phyloP scores from a whole-genome alignment of 306 rosid species.

The Glycine latifolia region DNA sequence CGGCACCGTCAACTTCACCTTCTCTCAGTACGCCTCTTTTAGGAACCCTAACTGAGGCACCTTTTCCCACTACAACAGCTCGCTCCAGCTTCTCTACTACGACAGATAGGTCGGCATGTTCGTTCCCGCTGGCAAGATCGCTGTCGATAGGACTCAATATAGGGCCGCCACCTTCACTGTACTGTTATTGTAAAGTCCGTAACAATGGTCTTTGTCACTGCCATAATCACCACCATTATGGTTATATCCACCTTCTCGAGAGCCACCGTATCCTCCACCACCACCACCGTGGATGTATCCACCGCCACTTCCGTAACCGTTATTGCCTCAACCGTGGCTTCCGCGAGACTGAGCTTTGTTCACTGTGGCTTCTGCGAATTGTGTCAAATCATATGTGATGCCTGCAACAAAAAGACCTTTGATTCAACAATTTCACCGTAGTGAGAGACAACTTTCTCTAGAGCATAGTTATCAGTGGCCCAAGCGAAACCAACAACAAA shows the following conservation, averaged over 20 bases:
- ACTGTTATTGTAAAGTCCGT: slow-evolving; percentile 26
- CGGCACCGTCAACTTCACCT: too few species aligned
- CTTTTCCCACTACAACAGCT: too few species aligned
- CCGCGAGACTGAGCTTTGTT: slow-evolving; percentile 86
- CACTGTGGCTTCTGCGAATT: slow-evolving; percentile 73
- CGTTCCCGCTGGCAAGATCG: too few species aligned
- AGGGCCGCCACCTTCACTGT: too few species aligned
- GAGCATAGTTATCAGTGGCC: slow-evolving; percentile 79
- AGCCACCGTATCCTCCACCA: background rate
- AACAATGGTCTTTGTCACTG: slow-evolving; percentile 32
- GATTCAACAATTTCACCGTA: slow-evolving; percentile 80
- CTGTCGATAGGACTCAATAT: too few species aligned
- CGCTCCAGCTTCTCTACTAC: too few species aligned
- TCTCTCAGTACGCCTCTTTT: too few species aligned
- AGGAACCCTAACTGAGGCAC: too few species aligned
- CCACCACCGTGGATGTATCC: slow-evolving; percentile 40
- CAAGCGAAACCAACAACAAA: slow-evolving; percentile 98
- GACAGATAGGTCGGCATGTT: too few species aligned
- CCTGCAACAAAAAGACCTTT: slow-evolving; percentile 94
- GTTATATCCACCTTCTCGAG: too few species aligned
- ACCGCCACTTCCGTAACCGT: slow-evolving; percentile 35
- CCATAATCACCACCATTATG: background rate
- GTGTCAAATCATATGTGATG: slow-evolving; percentile 69
- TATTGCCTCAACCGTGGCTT: slow-evolving; percentile 41
- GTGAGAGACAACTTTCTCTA: slow-evolving; percentile 65